Evolutionary conservation across 352 stramenopile genomes (phyloP).

Genomic region (Phytophthora multivora): DNA sequence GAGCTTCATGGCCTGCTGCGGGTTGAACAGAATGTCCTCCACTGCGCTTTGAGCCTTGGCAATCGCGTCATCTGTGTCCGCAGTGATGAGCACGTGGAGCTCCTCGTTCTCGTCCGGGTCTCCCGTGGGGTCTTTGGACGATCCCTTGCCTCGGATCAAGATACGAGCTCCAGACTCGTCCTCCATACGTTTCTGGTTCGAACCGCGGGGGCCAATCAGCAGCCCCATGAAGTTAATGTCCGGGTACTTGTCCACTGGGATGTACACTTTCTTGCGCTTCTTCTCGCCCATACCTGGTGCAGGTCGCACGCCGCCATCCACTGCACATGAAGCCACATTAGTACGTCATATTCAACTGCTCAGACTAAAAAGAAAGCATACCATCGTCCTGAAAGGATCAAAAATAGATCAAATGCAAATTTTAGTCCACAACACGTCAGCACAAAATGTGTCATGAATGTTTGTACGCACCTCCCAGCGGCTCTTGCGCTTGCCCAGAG

Average conservation of each 20-base stretch:
- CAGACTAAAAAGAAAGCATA: conserved; percentile 24
- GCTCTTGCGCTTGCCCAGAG: conserved; percentile 84
- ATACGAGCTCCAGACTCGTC: conserved; percentile 91
- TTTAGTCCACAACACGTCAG: conserved; percentile 8
- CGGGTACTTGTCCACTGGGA: conserved; percentile 90
- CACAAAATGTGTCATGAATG: conserved; percentile 10
- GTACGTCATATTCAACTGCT: conserved; percentile 12
- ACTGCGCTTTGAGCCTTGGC: conserved; percentile 85
- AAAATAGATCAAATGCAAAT: conserved; percentile 1
- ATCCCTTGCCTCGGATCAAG: conserved; percentile 90
- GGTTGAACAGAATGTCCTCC: conserved; percentile 93
- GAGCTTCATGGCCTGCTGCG: conserved; percentile 88
- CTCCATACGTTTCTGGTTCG: conserved; percentile 93
- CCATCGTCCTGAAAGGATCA: conserved; percentile 49
- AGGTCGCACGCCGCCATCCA: conserved; percentile 43
- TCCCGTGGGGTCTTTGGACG: conserved; percentile 81
- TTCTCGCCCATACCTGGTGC: conserved; percentile 53
- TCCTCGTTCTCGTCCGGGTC: conserved; percentile 88
- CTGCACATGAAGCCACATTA: conserved; percentile 18
- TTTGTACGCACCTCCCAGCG: conserved; percentile 75
- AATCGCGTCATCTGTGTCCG: conserved; percentile 89
- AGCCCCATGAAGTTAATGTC: conserved; percentile 95
- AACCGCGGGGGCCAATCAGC: conserved; percentile 89
- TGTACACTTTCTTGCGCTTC: conserved; percentile 93
- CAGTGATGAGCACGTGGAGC: conserved; percentile 91